Base-by-base conservation (phyloP, 2,329 filamentous ascomycete genomes). In the Dactylonectria estremocensis region DNA sequence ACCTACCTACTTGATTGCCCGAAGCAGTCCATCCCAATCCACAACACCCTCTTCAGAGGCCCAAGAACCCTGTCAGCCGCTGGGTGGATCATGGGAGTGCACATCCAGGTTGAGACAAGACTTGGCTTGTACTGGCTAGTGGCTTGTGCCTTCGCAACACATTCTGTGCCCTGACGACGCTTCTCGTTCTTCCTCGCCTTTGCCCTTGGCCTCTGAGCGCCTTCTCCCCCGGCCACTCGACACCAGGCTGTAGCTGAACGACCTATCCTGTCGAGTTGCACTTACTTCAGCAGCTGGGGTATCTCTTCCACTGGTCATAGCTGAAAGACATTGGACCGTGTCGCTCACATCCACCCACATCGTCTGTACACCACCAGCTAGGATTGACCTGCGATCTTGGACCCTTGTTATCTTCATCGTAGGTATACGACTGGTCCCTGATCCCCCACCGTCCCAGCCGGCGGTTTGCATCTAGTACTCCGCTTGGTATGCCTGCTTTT, bases 81-180 rank as follows among this genome's bases (percentile, higher is more conserved):
- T 66, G 56, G 61, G 74, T 76, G 74, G 74, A 73, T 70, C 70
- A 73, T 74, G 67, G 68, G 68, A 72, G 72, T 28, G 69, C 68
- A 66, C 67, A 65, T 61, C 75, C 66, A 68, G 58, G 61, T 73
- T 71, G 63, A 76, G 68, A 76, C 70, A 65, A 58, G 50, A 68
- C 71, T 76, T 50, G 67, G 52, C 70, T 68, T 68, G 73, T 62
- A 67, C 59, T 70, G 72, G 72, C 59, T 75, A 76, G 74, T 69
- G 67, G 61, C 64, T 57, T 68, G 61, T 60, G 40, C 40, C 40
- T 43, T 57, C 60, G 63, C 57, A 66, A 66, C 66, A 60, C 66
- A 58, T 76, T 75, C 72, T 73, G 73, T 76, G 74, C 31, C 56
- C 50, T 62, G 58, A 50, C 69, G 65, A 56, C 55, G 61, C 66